Base-by-base conservation (phyloP, 2,329 filamentous ascomycete species). In the Hymenoscyphus fructigenus region DNA sequence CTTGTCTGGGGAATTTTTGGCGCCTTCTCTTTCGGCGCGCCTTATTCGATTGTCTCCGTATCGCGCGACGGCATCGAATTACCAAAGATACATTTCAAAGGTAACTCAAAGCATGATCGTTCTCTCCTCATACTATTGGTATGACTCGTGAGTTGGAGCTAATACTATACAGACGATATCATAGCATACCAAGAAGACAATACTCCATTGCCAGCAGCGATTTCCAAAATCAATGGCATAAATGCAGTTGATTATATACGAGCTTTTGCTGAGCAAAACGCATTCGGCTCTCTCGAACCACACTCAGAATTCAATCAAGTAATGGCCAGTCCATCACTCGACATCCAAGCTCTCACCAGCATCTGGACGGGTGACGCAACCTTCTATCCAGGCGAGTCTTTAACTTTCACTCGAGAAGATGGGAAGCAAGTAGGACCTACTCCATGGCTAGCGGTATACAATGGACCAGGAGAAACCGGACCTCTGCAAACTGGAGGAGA, bases 11-110 rank as follows among this genome's bases (percentile, higher is more conserved):
- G 85, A 60, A 77, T 82, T 7, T 78, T 86, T 3, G 65, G 63
- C 15, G 78, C 82, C 0, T 87, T 87, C 75, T 79, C 70, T 61
- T 88, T 74, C 68, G 80, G 78, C 14, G 79, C 81, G 7, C 76
- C 77, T 20, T 73, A 83, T 69, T 77, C 79, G 60, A 71, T 90
- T 1, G 83, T 88, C 0, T 88, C 86, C 0, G 79, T 88, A 2
- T 89, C 86, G 0, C 65, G 76, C 1, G 85, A 90, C 72, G 87
- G 87, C 6, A 74, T 69, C 4, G 55, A 75, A 58, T 47, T 74
- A 9, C 78, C 78, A 0, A 73, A 77, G 53, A 70, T 77, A 1
- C 77, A 78, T 59, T 53, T 76, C 6, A 61, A 67, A 20, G 65
- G 71, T 71, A 63, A 47, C 32, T 17, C 23, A 38, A 66, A 67